phyloP scores from a whole-genome alignment of 2,329 filamentous ascomycete genomes.

The Calonectria pseudoreteaudii region DNA sequence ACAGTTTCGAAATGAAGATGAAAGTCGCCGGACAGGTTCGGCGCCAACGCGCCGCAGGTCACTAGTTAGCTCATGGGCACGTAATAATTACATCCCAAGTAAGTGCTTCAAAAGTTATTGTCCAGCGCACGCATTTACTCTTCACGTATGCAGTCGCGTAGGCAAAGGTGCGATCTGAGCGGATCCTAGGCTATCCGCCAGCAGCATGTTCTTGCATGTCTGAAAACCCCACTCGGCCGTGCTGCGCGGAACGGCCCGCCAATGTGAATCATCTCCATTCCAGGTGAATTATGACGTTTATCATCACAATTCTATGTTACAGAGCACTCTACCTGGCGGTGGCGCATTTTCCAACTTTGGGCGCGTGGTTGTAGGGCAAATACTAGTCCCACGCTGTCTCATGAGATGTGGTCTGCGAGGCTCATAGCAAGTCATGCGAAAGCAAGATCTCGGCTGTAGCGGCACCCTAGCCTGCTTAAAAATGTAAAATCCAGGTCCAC shows the following conservation, averaged over 20 bases:
- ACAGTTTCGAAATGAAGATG: constrained; percentile 41
- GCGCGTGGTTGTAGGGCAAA: background rate
- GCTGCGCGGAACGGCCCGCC: constrained; percentile 39
- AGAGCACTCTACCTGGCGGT: background rate
- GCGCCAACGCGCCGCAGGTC: background rate
- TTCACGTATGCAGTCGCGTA: background rate
- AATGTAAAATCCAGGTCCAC: background rate
- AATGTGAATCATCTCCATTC: constrained; percentile 27
- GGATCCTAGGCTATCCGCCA: constrained; percentile 15
- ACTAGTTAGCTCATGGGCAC: background rate
- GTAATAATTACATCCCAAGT: constrained; percentile 19
- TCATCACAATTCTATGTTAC: background rate
- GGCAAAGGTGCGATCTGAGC: constrained; percentile 1
- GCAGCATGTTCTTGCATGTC: constrained; percentile 26
- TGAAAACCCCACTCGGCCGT: constrained; percentile 28
- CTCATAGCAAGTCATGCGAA: background rate
- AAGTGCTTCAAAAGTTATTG: background rate
- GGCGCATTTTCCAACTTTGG: background rate
- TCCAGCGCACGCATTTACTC: constrained; percentile 1
- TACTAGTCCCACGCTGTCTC: background rate
- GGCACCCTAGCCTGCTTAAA: background rate
- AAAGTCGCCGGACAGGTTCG: constrained; percentile 2
- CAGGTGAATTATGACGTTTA: background rate
- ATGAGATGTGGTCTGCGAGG: background rate
- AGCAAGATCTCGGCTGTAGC: background rate